phyloP scores from a whole-genome alignment of 2,329 filamentous ascomycete genomes.

The Fusarium humuli region DNA sequence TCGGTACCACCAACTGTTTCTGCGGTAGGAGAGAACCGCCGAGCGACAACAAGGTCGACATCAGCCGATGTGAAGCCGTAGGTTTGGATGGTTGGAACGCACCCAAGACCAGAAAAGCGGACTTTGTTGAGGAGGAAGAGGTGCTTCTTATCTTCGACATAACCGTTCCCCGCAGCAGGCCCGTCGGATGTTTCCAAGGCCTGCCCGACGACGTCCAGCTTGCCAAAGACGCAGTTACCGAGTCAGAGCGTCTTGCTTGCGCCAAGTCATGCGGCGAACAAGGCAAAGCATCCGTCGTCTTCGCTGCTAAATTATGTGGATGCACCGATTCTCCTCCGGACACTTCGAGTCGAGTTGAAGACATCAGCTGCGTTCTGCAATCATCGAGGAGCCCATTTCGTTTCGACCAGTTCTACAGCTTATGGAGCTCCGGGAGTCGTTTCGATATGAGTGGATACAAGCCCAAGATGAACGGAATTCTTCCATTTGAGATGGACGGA shows the following conservation, averaged over 20 bases:
- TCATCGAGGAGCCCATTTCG: not conserved
- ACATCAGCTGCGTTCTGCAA: not conserved
- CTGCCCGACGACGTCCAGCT: not conserved
- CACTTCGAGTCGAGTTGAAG: not conserved
- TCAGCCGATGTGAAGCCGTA: not conserved
- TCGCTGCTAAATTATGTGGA: not conserved
- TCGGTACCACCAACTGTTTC: not conserved
- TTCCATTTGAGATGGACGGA: not conserved
- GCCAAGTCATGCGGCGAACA: not conserved
- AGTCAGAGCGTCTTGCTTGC: not conserved
- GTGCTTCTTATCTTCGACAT: not conserved
- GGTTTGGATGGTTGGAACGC: not conserved
- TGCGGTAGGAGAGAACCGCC: not conserved
- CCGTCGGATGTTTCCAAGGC: not conserved
- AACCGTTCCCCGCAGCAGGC: fast-evolving
- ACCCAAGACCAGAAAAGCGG: not conserved
- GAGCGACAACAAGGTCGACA: not conserved
- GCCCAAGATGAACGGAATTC: not conserved
- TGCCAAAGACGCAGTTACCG: not conserved
- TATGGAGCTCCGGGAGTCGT: not conserved
- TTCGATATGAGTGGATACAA: not conserved
- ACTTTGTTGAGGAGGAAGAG: not conserved
- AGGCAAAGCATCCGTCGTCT: not conserved
- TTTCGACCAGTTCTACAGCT: not conserved
- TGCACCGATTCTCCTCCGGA: not conserved